Percentiles rank a stretch among this genome's conserved stretches.
phyloP scores from a whole-genome alignment of 257 asterid genomes.

The Echites panduratus region DNA sequence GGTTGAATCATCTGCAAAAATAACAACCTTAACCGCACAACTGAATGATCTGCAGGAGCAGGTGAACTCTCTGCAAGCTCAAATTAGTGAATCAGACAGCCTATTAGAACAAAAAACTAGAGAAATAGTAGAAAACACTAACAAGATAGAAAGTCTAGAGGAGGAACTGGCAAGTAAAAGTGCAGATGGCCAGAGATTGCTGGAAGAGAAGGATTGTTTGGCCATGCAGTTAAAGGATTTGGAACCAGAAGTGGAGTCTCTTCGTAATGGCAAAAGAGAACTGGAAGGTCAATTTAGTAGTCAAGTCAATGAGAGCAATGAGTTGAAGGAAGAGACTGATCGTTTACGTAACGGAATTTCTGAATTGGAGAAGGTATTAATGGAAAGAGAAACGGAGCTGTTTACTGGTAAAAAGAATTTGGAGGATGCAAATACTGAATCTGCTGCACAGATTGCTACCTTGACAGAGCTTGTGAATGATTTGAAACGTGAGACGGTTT shows the following conservation, averaged over 20 bases:
- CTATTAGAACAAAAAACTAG: conserved; percentile 41
- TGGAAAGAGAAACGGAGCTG: conserved; percentile 44
- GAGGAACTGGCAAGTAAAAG: conserved; percentile 34
- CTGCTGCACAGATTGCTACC: conserved; percentile 33
- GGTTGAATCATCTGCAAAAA: conserved; percentile 30
- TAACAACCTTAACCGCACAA: conserved; percentile 33
- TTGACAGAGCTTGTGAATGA: conserved; percentile 35
- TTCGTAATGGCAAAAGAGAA: conserved; percentile 25
- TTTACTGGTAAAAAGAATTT: conserved; percentile 32
- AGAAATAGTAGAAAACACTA: conserved; percentile 38
- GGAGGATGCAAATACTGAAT: conserved; percentile 43
- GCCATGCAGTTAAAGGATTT: conserved; percentile 13
- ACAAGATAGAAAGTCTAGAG: conserved; percentile 43
- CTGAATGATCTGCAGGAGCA: conserved; percentile 40
- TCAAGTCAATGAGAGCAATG: conserved; percentile 32
- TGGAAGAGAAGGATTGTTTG: conserved; percentile 19
- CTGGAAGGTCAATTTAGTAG: conserved; percentile 47
- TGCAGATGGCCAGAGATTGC: conserved; percentile 19
- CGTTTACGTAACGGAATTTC: conserved; percentile 20
- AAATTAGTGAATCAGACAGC: conserved; percentile 43
- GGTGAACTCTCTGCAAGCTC: conserved; percentile 36
- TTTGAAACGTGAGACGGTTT: conserved; percentile 41
- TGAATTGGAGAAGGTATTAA: conserved; percentile 40
- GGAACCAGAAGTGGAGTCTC: conserved; percentile 10
- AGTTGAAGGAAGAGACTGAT: conserved; percentile 17